Evolutionary conservation across 1,284 basidiomycete genomes (phyloP), one percentile per base, ranked within the genome.

Genomic region (Gomphus bonarii): DNA sequence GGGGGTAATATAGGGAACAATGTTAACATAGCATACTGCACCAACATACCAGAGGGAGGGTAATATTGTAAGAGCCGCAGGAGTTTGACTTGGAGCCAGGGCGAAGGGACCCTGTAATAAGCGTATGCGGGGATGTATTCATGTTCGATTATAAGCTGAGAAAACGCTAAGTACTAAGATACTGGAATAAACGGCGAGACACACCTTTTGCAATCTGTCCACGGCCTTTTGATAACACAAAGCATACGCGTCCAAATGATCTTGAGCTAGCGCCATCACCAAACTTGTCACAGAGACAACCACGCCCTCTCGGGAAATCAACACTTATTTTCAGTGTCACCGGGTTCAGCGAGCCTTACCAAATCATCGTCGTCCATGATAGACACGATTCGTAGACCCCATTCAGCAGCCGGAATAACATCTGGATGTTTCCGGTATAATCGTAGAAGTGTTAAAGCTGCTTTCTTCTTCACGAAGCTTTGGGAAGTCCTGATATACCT

Each of bases 391-490:
- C 95, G 85, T 60, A 95, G 73, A 0, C 94, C 95, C 97, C 97
- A 99, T 66, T 99, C 97, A 31, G 82, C 83, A 0, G 91, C 87
- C 25, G 92, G 91, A 60, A 99, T 86, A 53, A 97, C 91, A 60
- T 91, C 88, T 7, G 95, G 93, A 67, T 97, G 92, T 71, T 99
- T 98, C 57, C 97, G 85, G 68, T 98, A 98, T 46, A 99, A 72
- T 56, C 95, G 80, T 20, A 99, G 78, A 16, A 99, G 72, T 0
- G 97, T 98, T 60, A 99, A 73, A 0, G 97, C 97, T 1, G 97
- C 95, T 71, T 99, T 99, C 75, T 99, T 99, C 77, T 95, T 95
- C 55, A 99, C 97, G 66, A 98, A 97, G 56, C 78, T 88, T 61
- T 88, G 83, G 0, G 97, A 99, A 10, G 95, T 98, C 52, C 94